Evolutionary conservation across 495 filamentous ascomycete genomes (phyloP), one percentile per base, ranked within the genome.

Genomic region (Talaromyces stipitatus): DNA sequence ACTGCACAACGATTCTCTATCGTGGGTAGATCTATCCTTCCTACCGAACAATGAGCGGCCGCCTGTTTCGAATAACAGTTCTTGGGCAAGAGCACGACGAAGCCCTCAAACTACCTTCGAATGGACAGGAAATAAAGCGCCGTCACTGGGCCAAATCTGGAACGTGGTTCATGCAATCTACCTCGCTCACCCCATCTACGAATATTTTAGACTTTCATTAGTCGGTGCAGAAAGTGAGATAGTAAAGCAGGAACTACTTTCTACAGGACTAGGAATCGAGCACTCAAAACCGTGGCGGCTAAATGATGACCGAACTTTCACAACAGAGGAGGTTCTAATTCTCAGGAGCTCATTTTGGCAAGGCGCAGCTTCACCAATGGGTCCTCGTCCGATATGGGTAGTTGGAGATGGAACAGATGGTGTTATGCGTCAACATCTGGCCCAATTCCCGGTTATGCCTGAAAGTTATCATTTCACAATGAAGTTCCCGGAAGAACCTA

Each of bases 341-440:
- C 66, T 75, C 32, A 73, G 78, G 56, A 64, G 68, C 50, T 73
- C 83, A 10, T 88, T 88, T 72, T 88, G 84, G 84, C 85, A 88
- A 61, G 84, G 84, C 38, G 85, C 85, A 24, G 85, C 72, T 23
- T 85, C 82, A 1, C 85, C 85, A 26, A 73, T 83, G 24, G 84
- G 84, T 26, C 66, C 83, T 8, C 84, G 83, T 14, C 79, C 82
- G 4, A 80, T 76, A 47, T 88, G 85, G 85, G 70, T 71, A 1
- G 63, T 69, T 0, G 69, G 71, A 24, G 67, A 73, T 36, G 67
- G 64, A 7, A 72, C 63, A 11, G 66, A 74, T 45, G 65, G 69
- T 10, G 73, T 75, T 10, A 60, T 74, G 16, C 66, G 70, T 14
- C 29, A 56, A 6, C 46, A 66, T 6, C 50, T 70, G n/a, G 62